Evolutionary conservation across 1,284 basidiomycete species (phyloP).

Genomic region (Abortiporus biennis): DNA sequence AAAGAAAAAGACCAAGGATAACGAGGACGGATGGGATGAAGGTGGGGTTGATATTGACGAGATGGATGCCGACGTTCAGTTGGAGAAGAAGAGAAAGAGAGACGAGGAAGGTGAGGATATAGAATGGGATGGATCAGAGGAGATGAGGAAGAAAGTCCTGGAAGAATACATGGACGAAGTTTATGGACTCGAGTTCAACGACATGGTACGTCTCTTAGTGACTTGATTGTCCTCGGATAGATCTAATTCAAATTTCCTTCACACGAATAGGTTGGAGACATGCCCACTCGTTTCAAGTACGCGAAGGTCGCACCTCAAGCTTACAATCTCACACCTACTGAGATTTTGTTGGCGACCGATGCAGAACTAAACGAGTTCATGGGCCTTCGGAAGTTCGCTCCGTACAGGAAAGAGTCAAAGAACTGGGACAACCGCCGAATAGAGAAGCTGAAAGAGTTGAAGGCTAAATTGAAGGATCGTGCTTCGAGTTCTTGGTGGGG

Average conservation of each 20-base stretch:
- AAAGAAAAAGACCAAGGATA: constrained; percentile 31
- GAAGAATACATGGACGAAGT: constrained; percentile 90
- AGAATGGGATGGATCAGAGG: constrained; percentile 84
- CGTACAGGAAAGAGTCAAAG: constrained; percentile 51
- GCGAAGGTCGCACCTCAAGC: constrained; percentile 60
- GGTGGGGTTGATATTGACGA: constrained; percentile 57
- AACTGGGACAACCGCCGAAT: constrained; percentile 59
- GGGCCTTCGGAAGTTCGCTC: constrained; percentile 85
- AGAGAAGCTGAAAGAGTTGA: constrained; percentile 69
- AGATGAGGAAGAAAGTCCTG: constrained; percentile 76
- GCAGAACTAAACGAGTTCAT: constrained; percentile 90
- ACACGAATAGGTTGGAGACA: constrained; percentile 69
- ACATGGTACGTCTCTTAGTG: constrained; percentile 71
- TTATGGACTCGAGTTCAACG: constrained; percentile 91
- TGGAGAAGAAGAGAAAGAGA: constrained; percentile 17
- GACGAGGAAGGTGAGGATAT: constrained; percentile 40
- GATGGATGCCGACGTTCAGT: constrained; percentile 70
- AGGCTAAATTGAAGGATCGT: constrained; percentile 23
- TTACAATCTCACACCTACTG: constrained; percentile 77
- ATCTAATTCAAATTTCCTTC: constrained; percentile 3
- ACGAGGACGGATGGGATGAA: constrained; percentile 31
- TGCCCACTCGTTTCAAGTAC: constrained; percentile 95
- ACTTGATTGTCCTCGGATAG: constrained; percentile 2
- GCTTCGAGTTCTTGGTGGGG: constrained; percentile 6
- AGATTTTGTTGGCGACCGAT: constrained; percentile 92